Percentiles rank a stretch among this genome's conserved stretches.
These are phyloP conservation scores for Hortaea sp. DNA, from an alignment of 2,329 filamentous ascomycete species.

Conservation along the genomic window DNA sequence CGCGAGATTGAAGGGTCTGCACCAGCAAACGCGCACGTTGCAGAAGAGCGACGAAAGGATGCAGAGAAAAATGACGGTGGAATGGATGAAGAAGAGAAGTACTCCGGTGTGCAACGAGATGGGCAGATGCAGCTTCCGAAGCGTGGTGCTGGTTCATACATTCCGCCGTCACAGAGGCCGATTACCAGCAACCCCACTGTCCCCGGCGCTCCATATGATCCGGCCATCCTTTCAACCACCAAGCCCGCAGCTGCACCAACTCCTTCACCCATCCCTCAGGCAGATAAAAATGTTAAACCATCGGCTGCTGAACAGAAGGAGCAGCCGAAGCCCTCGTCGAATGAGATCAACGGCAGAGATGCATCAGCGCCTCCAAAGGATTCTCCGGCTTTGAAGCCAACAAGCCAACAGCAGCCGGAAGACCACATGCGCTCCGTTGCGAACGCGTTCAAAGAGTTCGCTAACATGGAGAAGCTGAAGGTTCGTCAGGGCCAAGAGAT, in stretches of 20 bases:
- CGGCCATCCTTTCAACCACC: conserved; percentile 78
- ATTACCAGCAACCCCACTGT: conserved; percentile 65
- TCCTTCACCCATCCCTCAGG: not conserved
- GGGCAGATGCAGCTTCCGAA: conserved; percentile 48
- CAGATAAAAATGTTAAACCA: conserved; percentile 4
- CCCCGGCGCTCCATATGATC: conserved; percentile 68
- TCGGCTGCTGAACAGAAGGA: conserved; percentile 12
- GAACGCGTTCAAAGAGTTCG: conserved; percentile 55
- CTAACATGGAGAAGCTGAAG: conserved; percentile 50
- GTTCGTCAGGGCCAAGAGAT: conserved; percentile 46
- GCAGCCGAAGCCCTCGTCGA: not conserved
- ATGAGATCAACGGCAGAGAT: conserved; percentile 7
- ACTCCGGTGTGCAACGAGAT: conserved; percentile 77
- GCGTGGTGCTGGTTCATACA: conserved; percentile 64
- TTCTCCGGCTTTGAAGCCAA: conserved; percentile 9
- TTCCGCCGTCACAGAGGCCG: conserved; percentile 76
- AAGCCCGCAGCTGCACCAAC: conserved; percentile 32
- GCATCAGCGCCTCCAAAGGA: conserved; percentile 3
- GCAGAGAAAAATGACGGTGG: conserved; percentile 52
- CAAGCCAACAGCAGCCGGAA: conserved; percentile 38
- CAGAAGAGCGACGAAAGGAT: conserved; percentile 70
- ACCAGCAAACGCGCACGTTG: conserved; percentile 69
- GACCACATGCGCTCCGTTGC: conserved; percentile 53
- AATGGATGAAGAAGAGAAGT: conserved; percentile 89
- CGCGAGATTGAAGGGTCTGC: conserved; percentile 76